Percentiles rank a stretch among this genome's conserved stretches.
phyloP scores from a whole-genome alignment of 2,329 filamentous ascomycete genomes.

The Bipolaris bicolor region DNA sequence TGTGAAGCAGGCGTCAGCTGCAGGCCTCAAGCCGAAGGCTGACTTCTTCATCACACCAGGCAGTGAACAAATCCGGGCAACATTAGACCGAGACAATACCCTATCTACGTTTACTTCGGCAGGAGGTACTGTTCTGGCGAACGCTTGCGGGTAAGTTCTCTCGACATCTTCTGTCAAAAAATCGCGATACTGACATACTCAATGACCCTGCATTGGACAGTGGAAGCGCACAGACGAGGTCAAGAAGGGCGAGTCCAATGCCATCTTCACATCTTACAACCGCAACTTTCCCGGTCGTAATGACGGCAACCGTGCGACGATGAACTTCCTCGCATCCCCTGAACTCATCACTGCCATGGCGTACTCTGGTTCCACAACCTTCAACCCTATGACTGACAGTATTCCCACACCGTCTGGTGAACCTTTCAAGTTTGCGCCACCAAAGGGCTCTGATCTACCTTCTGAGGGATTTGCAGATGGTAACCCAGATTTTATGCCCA shows the following conservation, averaged over 20 bases:
- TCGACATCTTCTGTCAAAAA: not conserved
- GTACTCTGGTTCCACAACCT: constrained; percentile 89
- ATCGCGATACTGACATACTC: constrained; percentile 15
- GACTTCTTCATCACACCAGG: constrained; percentile 97
- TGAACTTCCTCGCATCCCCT: constrained; percentile 98
- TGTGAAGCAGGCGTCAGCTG: constrained; percentile 86
- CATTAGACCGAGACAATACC: constrained; percentile 86
- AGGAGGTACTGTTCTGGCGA: constrained; percentile 88
- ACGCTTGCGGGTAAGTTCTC: constrained; percentile 71
- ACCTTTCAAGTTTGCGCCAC: constrained; percentile 84
- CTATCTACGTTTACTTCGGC: constrained; percentile 84
- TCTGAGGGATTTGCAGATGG: constrained; percentile 81
- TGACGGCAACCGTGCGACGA: constrained; percentile 93
- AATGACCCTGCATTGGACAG: constrained; percentile 80
- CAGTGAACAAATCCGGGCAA: constrained; percentile 95
- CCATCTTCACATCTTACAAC: constrained; percentile 97
- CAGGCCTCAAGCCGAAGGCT: constrained; percentile 86
- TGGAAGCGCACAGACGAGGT: constrained; percentile 92
- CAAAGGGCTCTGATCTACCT: constrained; percentile 65
- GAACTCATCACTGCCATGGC: constrained; percentile 97
- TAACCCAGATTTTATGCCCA: constrained; percentile 74
- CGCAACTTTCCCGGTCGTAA: constrained; percentile 97
- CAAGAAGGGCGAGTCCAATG: constrained; percentile 83
- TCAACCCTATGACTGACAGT: constrained; percentile 92
- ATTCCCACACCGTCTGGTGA: constrained; percentile 80